phyloP scores from a whole-genome alignment of 2,329 filamentous ascomycete species.

The Fusarium incarnatum region DNA sequence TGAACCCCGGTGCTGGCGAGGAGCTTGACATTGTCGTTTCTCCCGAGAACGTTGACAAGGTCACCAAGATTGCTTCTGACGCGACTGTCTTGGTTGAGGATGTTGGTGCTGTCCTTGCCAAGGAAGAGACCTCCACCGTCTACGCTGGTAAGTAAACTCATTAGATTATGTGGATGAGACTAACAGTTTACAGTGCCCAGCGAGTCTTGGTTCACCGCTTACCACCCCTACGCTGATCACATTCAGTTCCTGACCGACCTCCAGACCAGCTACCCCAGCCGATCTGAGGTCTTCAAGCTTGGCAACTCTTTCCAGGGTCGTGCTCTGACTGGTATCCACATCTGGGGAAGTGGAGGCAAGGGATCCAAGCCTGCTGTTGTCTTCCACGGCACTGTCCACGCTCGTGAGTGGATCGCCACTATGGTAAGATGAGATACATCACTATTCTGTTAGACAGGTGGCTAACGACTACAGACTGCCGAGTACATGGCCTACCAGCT shows the following conservation, averaged over 20 bases:
- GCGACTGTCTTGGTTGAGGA: slow-evolving; percentile 34
- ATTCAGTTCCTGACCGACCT: slow-evolving; percentile 31
- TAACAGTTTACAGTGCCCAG: slow-evolving; percentile 16
- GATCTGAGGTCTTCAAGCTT: slow-evolving; percentile 27
- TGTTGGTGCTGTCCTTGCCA: slow-evolving; percentile 28
- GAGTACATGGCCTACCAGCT: slow-evolving; percentile 37
- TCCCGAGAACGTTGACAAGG: slow-evolving; percentile 31
- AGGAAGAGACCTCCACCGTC: slow-evolving; percentile 22
- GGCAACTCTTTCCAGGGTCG: slow-evolving; percentile 31
- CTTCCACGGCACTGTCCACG: slow-evolving; percentile 35
- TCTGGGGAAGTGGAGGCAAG: slow-evolving; percentile 37
- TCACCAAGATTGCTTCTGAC: slow-evolving; percentile 22
- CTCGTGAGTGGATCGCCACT: slow-evolving; percentile 34
- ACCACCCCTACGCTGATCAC: slow-evolving; percentile 33
- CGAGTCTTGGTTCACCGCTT: slow-evolving; percentile 32
- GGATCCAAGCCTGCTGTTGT: slow-evolving; percentile 34
- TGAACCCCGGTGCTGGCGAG: slow-evolving; percentile 27
- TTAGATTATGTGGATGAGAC: neutral
- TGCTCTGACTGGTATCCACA: slow-evolving; percentile 31
- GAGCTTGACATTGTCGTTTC: slow-evolving; percentile 33
- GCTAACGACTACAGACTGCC: slow-evolving; percentile 5
- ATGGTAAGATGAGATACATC: slow-evolving; percentile 1
- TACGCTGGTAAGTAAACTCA: slow-evolving; percentile 14
- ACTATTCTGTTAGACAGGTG: accelerated
- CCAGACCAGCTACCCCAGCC: slow-evolving; percentile 24